Evolutionary conservation across 495 filamentous ascomycete species (phyloP), one percentile per base, ranked within the genome.

Genomic region (Cercophora newfieldiana): DNA sequence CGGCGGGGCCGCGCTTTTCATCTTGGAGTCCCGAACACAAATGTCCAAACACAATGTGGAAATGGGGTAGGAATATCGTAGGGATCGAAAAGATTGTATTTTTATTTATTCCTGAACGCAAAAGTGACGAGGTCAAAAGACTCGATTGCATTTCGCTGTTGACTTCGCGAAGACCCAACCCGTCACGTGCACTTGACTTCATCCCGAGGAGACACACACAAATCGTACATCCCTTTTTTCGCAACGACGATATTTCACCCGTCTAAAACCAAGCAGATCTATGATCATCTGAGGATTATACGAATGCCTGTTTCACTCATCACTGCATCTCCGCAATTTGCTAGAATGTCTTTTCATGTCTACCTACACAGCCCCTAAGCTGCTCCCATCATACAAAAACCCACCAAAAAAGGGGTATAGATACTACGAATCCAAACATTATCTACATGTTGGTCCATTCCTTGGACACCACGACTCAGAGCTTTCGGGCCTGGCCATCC

Each of bases 1-100:
- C 10, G 68, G 8, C 3, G 78, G 74, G 3, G 75, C 61, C 29
- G 54, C 14, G 54, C 3, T 30, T 26, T 25, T 30, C 14, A 29
- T 56, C 8, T 21, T 56, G 53, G n/a, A 12, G 6, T 29, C 25
- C 10, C 0, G 2, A 18, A 18, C 16, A 29, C 30, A 16, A 26
- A 30, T 19, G 54, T 18, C 49, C 22, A 19, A 22, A 7, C 18
- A 3, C 4, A 6, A 7, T 57, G 28, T 16, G 29, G 30, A 56
- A 57, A 26, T 57, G 25, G 19, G 25, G 16, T 29, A 30, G 24
- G 19, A 28, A 24, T 24, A 18, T n/a, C n/a, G n/a, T n/a, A 12
- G 30, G 12, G 4, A 14, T 44, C 12, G 37, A 44, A 16, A 14
- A 14, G 12, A 14, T 8, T 44, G 37, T 5, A 44, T 44, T 44